Percentiles rank a stretch among this genome's conserved stretches.
Conservation (phyloP, 768 basidiomycete species). For the Suillus alpinus region DNA sequence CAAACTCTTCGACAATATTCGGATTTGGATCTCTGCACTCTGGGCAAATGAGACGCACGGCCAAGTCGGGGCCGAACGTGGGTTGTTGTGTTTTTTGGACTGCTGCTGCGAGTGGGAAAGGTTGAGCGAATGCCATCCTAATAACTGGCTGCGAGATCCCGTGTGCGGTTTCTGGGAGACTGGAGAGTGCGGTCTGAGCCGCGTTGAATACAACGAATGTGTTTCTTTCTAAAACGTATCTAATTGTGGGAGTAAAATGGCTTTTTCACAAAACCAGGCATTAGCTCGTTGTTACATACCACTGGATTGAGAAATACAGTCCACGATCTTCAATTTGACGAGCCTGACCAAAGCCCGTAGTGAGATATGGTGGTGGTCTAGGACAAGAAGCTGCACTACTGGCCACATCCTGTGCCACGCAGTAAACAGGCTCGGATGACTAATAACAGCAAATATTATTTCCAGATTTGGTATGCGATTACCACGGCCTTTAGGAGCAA, state of each 20-base stretch:
- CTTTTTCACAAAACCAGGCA: constrained; percentile 9
- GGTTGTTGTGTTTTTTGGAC: constrained; percentile 52
- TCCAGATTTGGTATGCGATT: not conserved
- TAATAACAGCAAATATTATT: constrained; percentile 9
- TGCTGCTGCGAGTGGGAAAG: constrained; percentile 69
- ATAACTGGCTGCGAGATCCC: constrained; percentile 4
- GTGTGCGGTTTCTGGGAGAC: constrained; percentile 17
- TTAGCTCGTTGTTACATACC: constrained; percentile 14
- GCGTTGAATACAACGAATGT: constrained; percentile 22
- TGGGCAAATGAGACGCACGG: constrained; percentile 89
- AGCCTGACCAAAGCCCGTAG: constrained; percentile 11
- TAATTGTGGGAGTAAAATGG: constrained; percentile 14
- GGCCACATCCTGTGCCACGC: constrained; percentile 6
- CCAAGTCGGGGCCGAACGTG: constrained; percentile 76
- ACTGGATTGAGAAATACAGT: constrained; percentile 8
- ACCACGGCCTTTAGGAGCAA: not conserved
- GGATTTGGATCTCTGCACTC: constrained; percentile 94
- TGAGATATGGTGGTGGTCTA: constrained; percentile 21
- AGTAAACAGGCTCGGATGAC: constrained; percentile 22
- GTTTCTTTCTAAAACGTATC: constrained; percentile 14
- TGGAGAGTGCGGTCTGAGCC: constrained; percentile 8
- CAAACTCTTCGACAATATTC: constrained; percentile 96
- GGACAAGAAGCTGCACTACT: constrained; percentile 14
- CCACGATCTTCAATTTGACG: constrained; percentile 3
- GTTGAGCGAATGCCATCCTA: constrained; percentile 68